Evolutionary conservation across 202 grass and related monocot species (phyloP), one percentile per base, ranked within the genome.

Genomic region (Saccharum hybrid): DNA sequence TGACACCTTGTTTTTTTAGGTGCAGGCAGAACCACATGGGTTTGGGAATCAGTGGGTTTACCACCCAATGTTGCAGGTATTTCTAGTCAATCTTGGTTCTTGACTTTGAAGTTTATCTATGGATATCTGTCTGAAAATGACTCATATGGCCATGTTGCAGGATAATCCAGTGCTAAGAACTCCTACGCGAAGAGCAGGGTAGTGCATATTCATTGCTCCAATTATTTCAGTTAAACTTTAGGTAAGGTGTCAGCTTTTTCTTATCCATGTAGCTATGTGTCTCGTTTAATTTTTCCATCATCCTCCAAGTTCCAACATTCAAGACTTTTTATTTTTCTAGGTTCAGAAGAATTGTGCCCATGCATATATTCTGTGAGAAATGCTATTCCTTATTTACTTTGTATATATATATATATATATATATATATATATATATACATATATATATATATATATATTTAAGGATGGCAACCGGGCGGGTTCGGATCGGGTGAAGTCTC

Each of bases 1-100:
- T 37, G 39, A 77, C 41, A 4, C 61, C 23, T 83, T 74, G 46
- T 45, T 74, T 82, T 82, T 83, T 73, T 75, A 98, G 88, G 78
- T 83, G 59, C 93, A 92, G 81, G 66, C 73, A 84, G 94, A 94
- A 77, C 85, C 90, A 54, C 91, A 94, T 85, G 81, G 83, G 21
- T 83, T 91, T 14, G 88, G 68, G 43, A 98, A 87, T 89, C 96
- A 98, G 78, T 95, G 92, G 96, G 88, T 88, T 88, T 98, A 95
- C 83, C 92, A 94, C 79, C 85, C 87, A 87, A 91, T 92, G 48
- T 57, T 92, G 71, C 96, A 95, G 93, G 95, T 94, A 28, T 41
- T 38, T 73, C 15, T 80, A 62, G 43, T 43, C 6, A 65, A 63
- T 52, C 7, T 90, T 87, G 48, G 14, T 42, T 22, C 28, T 88